Percentiles rank a stretch among this genome's conserved stretches.
phyloP scores from a whole-genome alignment of 352 stramenopile species.

The Pythium coloratum region DNA sequence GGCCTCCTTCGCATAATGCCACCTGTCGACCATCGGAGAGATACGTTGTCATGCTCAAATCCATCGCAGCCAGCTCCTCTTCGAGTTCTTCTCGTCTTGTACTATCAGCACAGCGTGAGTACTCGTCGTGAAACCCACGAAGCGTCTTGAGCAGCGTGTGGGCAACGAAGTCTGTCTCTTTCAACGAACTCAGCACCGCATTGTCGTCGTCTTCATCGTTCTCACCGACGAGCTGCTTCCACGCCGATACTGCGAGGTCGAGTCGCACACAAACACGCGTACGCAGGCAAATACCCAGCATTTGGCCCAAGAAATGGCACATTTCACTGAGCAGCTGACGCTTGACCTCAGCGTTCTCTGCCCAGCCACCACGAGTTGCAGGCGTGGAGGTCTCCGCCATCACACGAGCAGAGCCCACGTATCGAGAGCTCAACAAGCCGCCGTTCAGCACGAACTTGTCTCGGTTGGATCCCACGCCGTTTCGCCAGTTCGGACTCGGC shows the following conservation, averaged over 20 bases:
- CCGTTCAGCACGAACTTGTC: conserved; percentile 88
- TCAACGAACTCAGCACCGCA: conserved; percentile 40
- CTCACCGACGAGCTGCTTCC: conserved; percentile 69
- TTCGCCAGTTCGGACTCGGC: conserved; percentile 86
- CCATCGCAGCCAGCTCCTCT: conserved; percentile 62
- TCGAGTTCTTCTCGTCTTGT: conserved; percentile 24
- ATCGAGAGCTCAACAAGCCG: conserved; percentile 12
- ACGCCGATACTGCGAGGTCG: conserved; percentile 67
- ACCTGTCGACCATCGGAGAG: conserved; percentile 60
- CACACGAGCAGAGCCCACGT: conserved; percentile 18
- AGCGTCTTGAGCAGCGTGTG: conserved; percentile 60
- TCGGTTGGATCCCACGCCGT: conserved; percentile 70
- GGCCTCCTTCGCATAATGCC: conserved; percentile 43
- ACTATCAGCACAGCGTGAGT: conserved; percentile 4
- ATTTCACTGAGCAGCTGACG: conserved; percentile 76
- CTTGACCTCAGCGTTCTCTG: conserved; percentile 47
- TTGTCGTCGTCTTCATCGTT: conserved; percentile 16
- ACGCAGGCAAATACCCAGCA: conserved; percentile 87
- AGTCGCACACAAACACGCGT: conserved; percentile 78
- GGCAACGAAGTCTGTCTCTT: conserved; percentile 66
- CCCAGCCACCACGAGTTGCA: conserved; percentile 7
- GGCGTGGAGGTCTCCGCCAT: background rate
- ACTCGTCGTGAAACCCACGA: conserved; percentile 29
- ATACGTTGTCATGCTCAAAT: conserved; percentile 74
- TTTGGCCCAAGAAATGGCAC: conserved; percentile 89